Evolutionary conservation across 805 yeast species (phyloP).

Genomic region (Hanseniaspora lindneri): DNA sequence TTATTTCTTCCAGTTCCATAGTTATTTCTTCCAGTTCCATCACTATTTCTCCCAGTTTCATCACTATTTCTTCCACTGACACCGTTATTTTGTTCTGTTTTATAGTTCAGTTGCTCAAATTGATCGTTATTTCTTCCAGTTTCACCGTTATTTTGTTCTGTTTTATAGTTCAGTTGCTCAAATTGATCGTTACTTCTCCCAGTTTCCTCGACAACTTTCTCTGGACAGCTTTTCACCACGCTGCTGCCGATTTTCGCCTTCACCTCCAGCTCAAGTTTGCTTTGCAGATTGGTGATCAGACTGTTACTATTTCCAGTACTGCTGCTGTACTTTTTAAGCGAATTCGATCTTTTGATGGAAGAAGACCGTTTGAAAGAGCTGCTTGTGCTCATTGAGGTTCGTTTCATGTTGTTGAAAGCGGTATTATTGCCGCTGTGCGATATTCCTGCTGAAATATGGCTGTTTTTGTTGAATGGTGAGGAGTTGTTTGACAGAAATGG

Average conservation of each 20-base stretch:
- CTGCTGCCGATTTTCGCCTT: too few relatives aligned
- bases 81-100: background rate
- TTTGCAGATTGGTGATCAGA: background rate
- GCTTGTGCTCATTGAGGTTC: background rate
- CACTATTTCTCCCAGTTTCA: background rate
- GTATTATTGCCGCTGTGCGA: background rate
- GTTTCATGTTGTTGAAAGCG: background rate
- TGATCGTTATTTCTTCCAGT: background rate
- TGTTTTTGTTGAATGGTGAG: constrained; percentile 7
- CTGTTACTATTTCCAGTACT: background rate
- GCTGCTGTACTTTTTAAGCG: constrained; percentile 10
- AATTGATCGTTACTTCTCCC: background rate
- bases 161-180: background rate
- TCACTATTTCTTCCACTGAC: background rate
- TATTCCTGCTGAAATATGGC: background rate
- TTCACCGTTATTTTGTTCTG: background rate
- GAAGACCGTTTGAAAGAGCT: constrained; percentile 9
- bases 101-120: background rate
- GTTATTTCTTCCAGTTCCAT: background rate
- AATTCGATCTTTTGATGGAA: constrained; percentile 9
- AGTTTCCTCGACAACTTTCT: background rate
- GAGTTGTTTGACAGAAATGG: background rate
- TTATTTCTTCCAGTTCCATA: background rate
- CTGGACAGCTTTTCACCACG: too few relatives aligned
- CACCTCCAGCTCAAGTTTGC: background rate